These are phyloP conservation scores for Salvia hispanica DNA, from an alignment of 257 asterid species.

Conservation along the genomic window DNA sequence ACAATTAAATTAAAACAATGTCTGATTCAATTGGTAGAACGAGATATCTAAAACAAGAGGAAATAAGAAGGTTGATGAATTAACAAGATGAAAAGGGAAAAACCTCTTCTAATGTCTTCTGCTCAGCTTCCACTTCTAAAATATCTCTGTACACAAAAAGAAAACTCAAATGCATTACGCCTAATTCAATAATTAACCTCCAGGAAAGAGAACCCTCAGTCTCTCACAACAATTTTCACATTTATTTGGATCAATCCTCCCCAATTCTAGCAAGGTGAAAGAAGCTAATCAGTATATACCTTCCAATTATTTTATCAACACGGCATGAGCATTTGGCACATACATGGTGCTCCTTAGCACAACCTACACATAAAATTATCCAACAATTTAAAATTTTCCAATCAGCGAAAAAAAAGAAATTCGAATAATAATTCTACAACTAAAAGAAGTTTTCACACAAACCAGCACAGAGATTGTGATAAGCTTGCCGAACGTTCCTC, in stretches of 20 bases:
- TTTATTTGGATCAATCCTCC: background rate
- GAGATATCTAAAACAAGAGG: slow-evolving; percentile 10
- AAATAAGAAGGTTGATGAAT: background rate
- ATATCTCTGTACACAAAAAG: slow-evolving; percentile 54
- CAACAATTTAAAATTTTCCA: background rate
- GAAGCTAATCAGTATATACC: slow-evolving; percentile 38
- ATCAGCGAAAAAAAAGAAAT: too few species aligned
- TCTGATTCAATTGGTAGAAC: background rate
- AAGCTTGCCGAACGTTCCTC: slow-evolving; percentile 95
- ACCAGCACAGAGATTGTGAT: slow-evolving; percentile 88
- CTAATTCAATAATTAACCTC: slow-evolving; percentile 18
- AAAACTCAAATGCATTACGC: background rate
- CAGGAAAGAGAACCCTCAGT: slow-evolving; percentile 9
- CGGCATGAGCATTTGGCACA: slow-evolving; percentile 91
- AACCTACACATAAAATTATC: slow-evolving; percentile 47
- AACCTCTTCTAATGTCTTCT: slow-evolving; percentile 83
- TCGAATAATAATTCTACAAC: too few species aligned
- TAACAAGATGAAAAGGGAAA: slow-evolving; percentile 5
- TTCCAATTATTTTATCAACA: slow-evolving; percentile 64
- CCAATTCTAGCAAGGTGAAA: background rate
- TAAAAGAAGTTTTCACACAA: slow-evolving; percentile 25
- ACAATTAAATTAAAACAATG: background rate
- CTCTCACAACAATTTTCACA: background rate
- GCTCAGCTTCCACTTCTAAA: slow-evolving; percentile 82
- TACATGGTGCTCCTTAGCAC: slow-evolving; percentile 86